Conservation (phyloP, 768 basidiomycete species). For the Amanita subjunquillea region DNA sequence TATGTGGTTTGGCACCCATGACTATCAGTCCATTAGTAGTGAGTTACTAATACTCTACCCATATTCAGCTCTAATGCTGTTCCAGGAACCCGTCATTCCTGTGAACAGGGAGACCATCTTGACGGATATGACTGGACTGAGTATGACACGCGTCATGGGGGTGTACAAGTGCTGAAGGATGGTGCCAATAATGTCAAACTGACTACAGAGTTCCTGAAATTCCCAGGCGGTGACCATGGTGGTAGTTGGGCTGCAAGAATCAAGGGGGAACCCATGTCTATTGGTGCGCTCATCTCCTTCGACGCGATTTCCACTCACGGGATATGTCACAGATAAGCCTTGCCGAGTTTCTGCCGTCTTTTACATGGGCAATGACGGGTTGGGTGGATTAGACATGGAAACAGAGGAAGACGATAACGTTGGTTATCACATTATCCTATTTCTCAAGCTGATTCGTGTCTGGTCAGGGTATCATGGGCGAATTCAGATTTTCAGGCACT, state of each 20-base stretch:
- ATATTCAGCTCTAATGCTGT: conserved; percentile 4
- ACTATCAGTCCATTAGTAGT: conserved; percentile 66
- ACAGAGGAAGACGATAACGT: conserved; percentile 71
- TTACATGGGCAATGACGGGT: conserved; percentile 81
- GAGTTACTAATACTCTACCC: conserved; percentile 15
- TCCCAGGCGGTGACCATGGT: conserved; percentile 72
- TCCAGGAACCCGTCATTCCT: conserved; percentile 72
- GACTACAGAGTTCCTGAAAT: conserved; percentile 77
- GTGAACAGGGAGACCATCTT: conserved; percentile 80
- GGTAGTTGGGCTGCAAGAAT: conserved; percentile 87
- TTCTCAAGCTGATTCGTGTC: neutral
- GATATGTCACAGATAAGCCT: conserved; percentile 23
- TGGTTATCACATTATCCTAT: conserved; percentile 12
- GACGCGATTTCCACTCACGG: neutral
- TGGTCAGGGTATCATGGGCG: conserved; percentile 61
- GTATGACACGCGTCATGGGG: conserved; percentile 80
- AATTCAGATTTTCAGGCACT: conserved; percentile 59
- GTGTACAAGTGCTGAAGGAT: conserved; percentile 79
- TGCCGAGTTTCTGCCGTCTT: conserved; percentile 74
- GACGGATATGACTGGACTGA: conserved; percentile 79
- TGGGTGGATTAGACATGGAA: conserved; percentile 75
- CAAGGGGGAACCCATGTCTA: conserved; percentile 67
- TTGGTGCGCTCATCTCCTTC: conserved; percentile 30
- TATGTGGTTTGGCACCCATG: conserved; percentile 87
- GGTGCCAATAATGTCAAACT: conserved; percentile 75